Conservation (phyloP, 1,284 basidiomycete species). For the Amylostereum areolatum region DNA sequence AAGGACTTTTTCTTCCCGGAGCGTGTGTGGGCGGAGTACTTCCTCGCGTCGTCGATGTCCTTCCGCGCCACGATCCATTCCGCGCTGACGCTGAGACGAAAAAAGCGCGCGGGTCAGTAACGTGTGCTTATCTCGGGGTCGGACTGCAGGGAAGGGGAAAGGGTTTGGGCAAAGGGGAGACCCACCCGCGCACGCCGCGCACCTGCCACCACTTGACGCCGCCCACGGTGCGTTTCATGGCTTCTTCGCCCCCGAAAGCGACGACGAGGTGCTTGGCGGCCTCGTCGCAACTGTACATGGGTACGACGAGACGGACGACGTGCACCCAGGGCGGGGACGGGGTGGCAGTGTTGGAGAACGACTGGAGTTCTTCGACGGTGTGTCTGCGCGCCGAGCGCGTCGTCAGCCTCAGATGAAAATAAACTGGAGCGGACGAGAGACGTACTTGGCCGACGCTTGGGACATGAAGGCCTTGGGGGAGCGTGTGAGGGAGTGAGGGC, state of each 20-base stretch:
- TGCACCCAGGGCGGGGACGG: slow-evolving; percentile 89
- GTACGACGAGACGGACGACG: slow-evolving; percentile 70
- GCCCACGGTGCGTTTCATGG: slow-evolving; percentile 72
- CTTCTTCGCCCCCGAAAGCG: slow-evolving; percentile 80
- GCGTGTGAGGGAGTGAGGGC: neutral
- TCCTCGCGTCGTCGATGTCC: slow-evolving; percentile 28
- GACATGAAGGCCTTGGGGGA: neutral
- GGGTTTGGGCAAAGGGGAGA: slow-evolving; percentile 3
- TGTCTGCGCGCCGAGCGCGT: slow-evolving; percentile 34
- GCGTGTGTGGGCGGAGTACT: no score
- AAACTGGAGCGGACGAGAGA: neutral
- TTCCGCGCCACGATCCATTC: slow-evolving; percentile 87
- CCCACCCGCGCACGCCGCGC: slow-evolving; percentile 68
- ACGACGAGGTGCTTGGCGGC: slow-evolving; percentile 76
- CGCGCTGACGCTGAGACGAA: slow-evolving; percentile 58
- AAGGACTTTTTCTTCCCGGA: no score
- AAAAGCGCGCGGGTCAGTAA: neutral
- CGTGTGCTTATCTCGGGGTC: no score
- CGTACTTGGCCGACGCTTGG: slow-evolving; percentile 36
- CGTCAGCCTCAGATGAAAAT: neutral
- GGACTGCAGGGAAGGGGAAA: neutral
- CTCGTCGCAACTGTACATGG: slow-evolving; percentile 68
- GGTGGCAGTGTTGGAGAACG: slow-evolving; percentile 80
- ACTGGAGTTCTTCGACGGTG: slow-evolving; percentile 82
- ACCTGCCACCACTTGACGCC: slow-evolving; percentile 98